A percentile compares a stretch with the other conserved stretches of the same genome.
Conservation (phyloP, 2,329 filamentous ascomycete genomes). For the Aspergillus sp. region DNA sequence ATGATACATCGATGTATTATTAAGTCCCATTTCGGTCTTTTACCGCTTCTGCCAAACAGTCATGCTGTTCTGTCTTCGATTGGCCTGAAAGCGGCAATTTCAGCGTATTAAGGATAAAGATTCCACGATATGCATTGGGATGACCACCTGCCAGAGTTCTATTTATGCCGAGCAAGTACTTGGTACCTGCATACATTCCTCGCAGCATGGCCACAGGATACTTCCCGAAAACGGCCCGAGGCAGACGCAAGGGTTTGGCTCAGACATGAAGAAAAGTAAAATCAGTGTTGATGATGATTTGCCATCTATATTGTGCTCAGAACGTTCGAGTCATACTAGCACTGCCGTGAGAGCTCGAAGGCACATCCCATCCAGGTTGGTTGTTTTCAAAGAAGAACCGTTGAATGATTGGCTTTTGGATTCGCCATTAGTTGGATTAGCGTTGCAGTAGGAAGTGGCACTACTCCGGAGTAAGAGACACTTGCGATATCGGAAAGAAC, state of each 20-base stretch:
- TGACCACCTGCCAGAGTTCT: neutral
- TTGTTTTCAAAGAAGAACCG: neutral
- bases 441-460: conserved; percentile 17
- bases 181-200: neutral
- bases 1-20: too few relatives aligned
- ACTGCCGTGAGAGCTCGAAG: neutral
- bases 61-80: too few relatives aligned
- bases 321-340: neutral
- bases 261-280: neutral
- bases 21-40: too few relatives aligned
- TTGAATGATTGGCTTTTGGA: neutral
- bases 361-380: neutral
- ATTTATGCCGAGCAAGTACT: neutral
- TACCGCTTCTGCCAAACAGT: too few relatives aligned
- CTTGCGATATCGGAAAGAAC: conserved; percentile 6
- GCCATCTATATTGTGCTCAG: neutral
- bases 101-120: neutral
- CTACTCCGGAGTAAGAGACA: neutral
- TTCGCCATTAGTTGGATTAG: conserved; percentile 2
- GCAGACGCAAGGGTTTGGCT: neutral
- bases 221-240: neutral
- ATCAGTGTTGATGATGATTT: neutral
- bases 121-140: neutral
- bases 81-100: neutral
- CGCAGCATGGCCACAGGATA: neutral